phyloP scores from a whole-genome alignment of 2,329 filamentous ascomycete species.

The Myotisia sp. region DNA sequence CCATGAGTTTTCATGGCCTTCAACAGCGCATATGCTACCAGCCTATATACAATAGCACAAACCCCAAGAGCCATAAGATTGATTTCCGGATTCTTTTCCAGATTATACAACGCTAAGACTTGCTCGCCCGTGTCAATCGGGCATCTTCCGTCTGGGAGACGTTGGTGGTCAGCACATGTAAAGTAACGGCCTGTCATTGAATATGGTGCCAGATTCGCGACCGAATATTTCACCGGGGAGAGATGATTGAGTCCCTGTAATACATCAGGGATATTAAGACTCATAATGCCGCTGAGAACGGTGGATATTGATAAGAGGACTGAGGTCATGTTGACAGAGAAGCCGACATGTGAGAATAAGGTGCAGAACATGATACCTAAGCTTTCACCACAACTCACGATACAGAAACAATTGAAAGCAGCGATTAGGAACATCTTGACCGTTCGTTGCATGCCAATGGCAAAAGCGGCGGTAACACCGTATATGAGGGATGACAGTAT shows the following conservation, averaged over 20 bases:
- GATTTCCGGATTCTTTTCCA: conserved; percentile 46
- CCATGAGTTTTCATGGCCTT: conserved; percentile 14
- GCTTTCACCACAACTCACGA: conserved; percentile 61
- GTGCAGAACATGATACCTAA: conserved; percentile 71
- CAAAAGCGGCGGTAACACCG: conserved; percentile 48
- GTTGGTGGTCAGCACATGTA: conserved; percentile 48
- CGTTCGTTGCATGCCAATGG: conserved; percentile 50
- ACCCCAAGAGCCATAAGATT: conserved; percentile 51
- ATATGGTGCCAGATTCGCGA: conserved; percentile 53
- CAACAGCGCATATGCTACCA: conserved; percentile 34
- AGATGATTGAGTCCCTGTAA: conserved; percentile 58
- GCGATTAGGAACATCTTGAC: conserved; percentile 52
- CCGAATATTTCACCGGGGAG: conserved; percentile 54
- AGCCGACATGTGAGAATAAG: conserved; percentile 58
- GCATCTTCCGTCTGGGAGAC: conserved; percentile 46
- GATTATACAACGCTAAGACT: conserved; percentile 51
- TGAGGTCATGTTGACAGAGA: conserved; percentile 59
- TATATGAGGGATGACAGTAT: conserved; percentile 51
- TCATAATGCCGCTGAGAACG: conserved; percentile 57
- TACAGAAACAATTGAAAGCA: conserved; percentile 55
- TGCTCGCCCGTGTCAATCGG: conserved; percentile 52
- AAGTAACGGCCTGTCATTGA: conserved; percentile 48
- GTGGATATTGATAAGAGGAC: conserved; percentile 57
- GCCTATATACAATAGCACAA: conserved; percentile 50
- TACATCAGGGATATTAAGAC: conserved; percentile 52